A percentile compares a stretch with the other conserved stretches of the same genome.
Evolutionary conservation across 805 yeast genomes (phyloP).

Genomic region (Starmerella potacharoeniae): DNA sequence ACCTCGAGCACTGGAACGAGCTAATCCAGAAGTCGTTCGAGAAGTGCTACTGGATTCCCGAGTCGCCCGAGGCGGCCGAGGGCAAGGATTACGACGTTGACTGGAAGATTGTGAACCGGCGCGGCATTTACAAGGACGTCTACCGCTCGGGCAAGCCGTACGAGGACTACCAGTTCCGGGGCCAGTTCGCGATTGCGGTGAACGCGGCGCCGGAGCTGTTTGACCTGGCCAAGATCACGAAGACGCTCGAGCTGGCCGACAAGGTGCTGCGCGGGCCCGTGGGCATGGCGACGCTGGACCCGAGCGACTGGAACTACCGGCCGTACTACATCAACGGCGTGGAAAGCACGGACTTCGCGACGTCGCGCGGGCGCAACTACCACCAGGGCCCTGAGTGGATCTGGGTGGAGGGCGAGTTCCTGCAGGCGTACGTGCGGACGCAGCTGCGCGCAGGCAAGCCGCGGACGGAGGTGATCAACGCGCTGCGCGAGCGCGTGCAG

Average conservation of each 20-base stretch:
- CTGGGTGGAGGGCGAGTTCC: constrained; percentile 79
- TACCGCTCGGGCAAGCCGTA: constrained; percentile 71
- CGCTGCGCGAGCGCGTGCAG: constrained; percentile 48
- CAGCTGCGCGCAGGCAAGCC: constrained; percentile 30
- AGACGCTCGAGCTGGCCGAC: constrained; percentile 67
- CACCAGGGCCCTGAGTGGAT: constrained; percentile 99
- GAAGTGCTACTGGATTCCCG: constrained; percentile 64
- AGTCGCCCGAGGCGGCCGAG: constrained; percentile 46
- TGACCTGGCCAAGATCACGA: constrained; percentile 44
- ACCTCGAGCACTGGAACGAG: constrained; percentile 61
- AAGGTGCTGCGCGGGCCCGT: constrained; percentile 67
- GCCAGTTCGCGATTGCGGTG: constrained; percentile 88
- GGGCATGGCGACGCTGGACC: constrained; percentile 88
- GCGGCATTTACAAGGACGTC: constrained; percentile 89
- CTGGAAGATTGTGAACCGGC: constrained; percentile 57
- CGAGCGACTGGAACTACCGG: constrained; percentile 80
- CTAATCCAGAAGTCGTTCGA: constrained; percentile 67
- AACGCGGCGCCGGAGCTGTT: constrained; percentile 92
- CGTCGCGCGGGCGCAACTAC: constrained; percentile 89
- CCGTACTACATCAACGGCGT: constrained; percentile 77
- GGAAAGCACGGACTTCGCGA: constrained; percentile 78
- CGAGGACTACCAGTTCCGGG: constrained; percentile 88
- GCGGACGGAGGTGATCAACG: constrained; percentile 35
- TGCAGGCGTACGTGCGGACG: constrained; percentile 63
- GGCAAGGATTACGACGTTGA: constrained; percentile 44